Evolutionary conservation across 768 basidiomycete genomes (phyloP), one percentile per base, ranked within the genome.

Genomic region (Leccinum obscurum): DNA sequence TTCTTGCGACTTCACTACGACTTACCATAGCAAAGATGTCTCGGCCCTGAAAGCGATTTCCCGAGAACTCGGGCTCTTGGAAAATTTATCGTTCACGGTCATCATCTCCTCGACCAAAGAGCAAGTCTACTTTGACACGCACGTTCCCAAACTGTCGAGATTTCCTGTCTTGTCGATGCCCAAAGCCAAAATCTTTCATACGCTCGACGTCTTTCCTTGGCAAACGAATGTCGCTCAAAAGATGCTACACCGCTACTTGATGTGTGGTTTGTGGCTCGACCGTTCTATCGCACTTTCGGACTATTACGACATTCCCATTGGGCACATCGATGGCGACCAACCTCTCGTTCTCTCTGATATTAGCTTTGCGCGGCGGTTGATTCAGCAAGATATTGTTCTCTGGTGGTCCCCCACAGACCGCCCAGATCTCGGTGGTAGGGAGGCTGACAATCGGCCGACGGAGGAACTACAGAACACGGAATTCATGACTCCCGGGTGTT

Each of bases 331-430:
- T 46, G 88, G 90, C 4, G 97, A 99, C 68, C 88, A 92, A 49
- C 88, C 93, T 1, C 78, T 98, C n/a, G 81, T 89, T 66, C 78
- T 96, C 52, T 86, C 94, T 1, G 97, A 99, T 66, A 81, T 99
- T 64, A 89, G 86, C 64, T 97, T 98, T 66, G 92, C 97, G 2
- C 87, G 96, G 44, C 85, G 92, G 46, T 76, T 98, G 56, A 77
- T 89, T 32, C 86, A 88, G 52, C 93, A 98, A 63, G 97, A 98
- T 68, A 86, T 92, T 68, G 80, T 98, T 3, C 79, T 99, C 3
- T 99, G 97, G 97, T 99, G 97, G 97, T 96, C 97, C 9, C 83
- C 89, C 2, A 85, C 88, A 4, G 86, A 92, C 32, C 83, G 84
- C 20, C 95, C 97, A 3, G 97, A 99, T 75, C 81, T 98, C 0